Evolutionary conservation across 2,329 filamentous ascomycete species (phyloP).

Genomic region (Aureobasidium sp.): DNA sequence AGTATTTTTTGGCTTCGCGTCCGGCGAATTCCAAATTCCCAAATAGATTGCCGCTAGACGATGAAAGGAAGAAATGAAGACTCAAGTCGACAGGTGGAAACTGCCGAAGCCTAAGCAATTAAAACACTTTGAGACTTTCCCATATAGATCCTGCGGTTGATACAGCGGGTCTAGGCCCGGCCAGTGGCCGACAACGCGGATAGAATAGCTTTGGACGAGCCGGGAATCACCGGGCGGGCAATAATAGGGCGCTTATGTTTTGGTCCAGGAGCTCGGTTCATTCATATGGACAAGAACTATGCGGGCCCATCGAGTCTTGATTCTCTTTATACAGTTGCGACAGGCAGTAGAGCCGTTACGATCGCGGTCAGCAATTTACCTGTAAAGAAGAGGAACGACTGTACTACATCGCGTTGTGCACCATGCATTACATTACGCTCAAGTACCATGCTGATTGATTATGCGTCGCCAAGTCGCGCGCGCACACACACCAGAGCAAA

Average conservation of each 20-base stretch:
- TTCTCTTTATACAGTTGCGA: neutral
- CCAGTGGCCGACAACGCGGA: conserved; percentile 19
- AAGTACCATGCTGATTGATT: neutral
- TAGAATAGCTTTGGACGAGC: neutral
- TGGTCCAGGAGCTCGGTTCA: conserved; percentile 28
- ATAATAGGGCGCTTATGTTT: conserved; percentile 27
- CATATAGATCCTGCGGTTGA: conserved; percentile 14
- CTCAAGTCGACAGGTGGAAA: conserved; percentile 10
- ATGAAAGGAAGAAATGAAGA: conserved; percentile 8
- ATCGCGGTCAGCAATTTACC: neutral
- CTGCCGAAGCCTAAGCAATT: conserved; percentile 9
- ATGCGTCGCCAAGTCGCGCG: neutral
- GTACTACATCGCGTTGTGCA: neutral
- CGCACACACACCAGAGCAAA: neutral
- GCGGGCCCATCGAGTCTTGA: neutral
- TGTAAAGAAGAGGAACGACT: neutral
- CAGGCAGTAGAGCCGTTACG: neutral
- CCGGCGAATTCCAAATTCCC: conserved; percentile 12
- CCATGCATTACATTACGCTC: neutral
- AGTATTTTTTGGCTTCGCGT: conserved; percentile 11
- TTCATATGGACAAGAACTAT: neutral
- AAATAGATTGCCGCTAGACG: conserved; percentile 12
- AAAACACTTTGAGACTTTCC: conserved; percentile 5
- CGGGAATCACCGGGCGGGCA: conserved; percentile 15
- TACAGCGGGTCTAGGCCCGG: conserved; percentile 19